Conservation (phyloP, 495 filamentous ascomycete genomes). For the Lophium mytilinum region DNA sequence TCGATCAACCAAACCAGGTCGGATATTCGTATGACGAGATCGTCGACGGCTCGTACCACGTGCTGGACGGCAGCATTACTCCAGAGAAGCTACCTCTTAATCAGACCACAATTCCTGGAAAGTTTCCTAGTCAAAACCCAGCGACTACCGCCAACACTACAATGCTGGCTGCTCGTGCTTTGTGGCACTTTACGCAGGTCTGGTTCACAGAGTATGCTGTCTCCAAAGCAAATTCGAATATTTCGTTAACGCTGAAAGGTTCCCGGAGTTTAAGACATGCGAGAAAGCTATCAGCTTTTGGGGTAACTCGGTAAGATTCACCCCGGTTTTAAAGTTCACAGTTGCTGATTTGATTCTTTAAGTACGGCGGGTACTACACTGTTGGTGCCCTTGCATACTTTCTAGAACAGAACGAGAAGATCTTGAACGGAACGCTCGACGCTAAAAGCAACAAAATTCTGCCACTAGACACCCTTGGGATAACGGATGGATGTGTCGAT, state of each 20-base stretch:
- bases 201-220: constrained; percentile 1
- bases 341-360: neutral
- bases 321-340: too few species aligned
- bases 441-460: neutral
- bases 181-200: constrained; percentile 13
- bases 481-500: constrained; percentile 15
- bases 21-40: constrained; percentile 34
- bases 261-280: constrained; percentile 7
- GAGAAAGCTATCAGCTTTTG: constrained; percentile 13
- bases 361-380: constrained; percentile 16
- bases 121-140: constrained; percentile 4
- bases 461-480: constrained; percentile 13
- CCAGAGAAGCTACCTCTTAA: constrained; percentile 3
- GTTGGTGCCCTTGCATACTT: constrained; percentile 38
- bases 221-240: neutral
- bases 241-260: constrained; percentile 2
- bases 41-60: constrained; percentile 38
- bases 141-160: constrained; percentile 8
- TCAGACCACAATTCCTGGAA: constrained; percentile 30
- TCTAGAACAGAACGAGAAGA: constrained; percentile 53
- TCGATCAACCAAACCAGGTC: constrained; percentile 14
- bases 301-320: constrained; percentile 7
- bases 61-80: constrained; percentile 2
- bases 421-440: constrained; percentile 14
- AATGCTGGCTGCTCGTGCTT: constrained; percentile 2